Evolutionary conservation across 768 basidiomycete genomes (phyloP), one percentile per base, ranked within the genome.

Genomic region (Chalciporus sphaerocephalus): DNA sequence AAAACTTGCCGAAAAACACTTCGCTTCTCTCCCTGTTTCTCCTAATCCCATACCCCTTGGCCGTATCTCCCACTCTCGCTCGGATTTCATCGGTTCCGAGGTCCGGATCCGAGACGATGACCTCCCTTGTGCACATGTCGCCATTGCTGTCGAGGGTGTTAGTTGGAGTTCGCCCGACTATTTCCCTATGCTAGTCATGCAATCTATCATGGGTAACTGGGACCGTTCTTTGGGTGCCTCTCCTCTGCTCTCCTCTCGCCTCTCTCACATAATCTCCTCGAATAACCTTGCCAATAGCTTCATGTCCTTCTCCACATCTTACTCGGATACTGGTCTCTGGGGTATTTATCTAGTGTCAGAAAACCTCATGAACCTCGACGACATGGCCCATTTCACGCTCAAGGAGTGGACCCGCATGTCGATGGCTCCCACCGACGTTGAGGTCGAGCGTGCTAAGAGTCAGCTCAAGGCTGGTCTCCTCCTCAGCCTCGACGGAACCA

Each of bases 121-220:
- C 45, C 73, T 87, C 63, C 78, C 84, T 20, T 92, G 91, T 6
- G 87, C 88, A 48, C 87, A 98, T 74, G 78, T 99, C 61, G 95
- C 95, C 52, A 87, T 99, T 59, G 92, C 96, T 23, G 93, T 98
- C 37, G 94, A 98, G 67, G 96, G 96, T 66, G 94, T 95, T 46
- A 84, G 92, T 68, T 97, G 95, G 94, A 90, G 85, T 58, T 92
- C 88, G 9, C 93, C 95, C 22, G 96, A 99, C 71, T 98, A 98
- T 77, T 98, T 91, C 83, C 92, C 94, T 50, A 95, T 99, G 94
- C 83, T 97, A 73, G 93, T 92, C 64, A 90, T 96, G 85, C 91
- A 95, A 68, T 84, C 82, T 59, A 91, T 98, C 70, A 87, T 98
- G 70, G 96, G 96, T 52, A 99, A 98, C 81, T 99, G 96, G 96